These are phyloP conservation scores for Austroboletus festivus DNA, from an alignment of 768 basidiomycete species.

Conservation along the genomic window DNA sequence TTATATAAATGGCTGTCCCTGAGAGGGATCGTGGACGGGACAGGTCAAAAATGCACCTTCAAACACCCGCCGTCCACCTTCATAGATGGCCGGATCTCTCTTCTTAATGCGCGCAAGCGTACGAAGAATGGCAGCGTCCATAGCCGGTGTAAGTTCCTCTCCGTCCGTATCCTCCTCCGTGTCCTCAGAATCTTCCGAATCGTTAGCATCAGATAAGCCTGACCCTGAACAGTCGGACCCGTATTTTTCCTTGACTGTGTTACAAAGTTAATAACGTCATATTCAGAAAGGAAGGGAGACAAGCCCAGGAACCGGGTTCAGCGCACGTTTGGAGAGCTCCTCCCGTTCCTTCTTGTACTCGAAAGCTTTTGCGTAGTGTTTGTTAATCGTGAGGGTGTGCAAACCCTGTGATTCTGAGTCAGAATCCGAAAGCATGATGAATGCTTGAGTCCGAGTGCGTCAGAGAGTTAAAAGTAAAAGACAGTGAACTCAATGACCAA, in stretches of 20 bases:
- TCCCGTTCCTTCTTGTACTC: conserved; percentile 82
- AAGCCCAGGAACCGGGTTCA: neutral
- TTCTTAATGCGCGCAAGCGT: conserved; percentile 82
- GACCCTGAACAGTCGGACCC: conserved; percentile 60
- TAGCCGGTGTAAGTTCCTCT: conserved; percentile 87
- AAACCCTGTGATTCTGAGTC: conserved; percentile 44
- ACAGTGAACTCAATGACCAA: neutral
- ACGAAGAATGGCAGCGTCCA: conserved; percentile 91
- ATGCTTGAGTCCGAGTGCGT: neutral
- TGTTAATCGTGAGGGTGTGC: conserved; percentile 63
- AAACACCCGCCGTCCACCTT: conserved; percentile 65
- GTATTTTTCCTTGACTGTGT: conserved; percentile 81
- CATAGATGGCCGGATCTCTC: conserved; percentile 84
- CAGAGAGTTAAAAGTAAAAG: neutral
- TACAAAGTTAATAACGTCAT: neutral
- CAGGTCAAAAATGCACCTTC: conserved; percentile 50
- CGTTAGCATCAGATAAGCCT: conserved; percentile 25
- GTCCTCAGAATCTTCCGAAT: conserved; percentile 59
- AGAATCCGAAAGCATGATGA: conserved; percentile 45
- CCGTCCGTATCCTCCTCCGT: conserved; percentile 94
- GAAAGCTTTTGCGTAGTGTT: conserved; percentile 79
- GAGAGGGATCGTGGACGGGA: neutral
- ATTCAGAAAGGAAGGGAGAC: neutral
- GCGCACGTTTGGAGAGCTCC: conserved; percentile 74
- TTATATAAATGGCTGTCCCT: neutral